Conservation (phyloP, 2,329 filamentous ascomycete species). For the Paraphaeosphaeria minitans region DNA sequence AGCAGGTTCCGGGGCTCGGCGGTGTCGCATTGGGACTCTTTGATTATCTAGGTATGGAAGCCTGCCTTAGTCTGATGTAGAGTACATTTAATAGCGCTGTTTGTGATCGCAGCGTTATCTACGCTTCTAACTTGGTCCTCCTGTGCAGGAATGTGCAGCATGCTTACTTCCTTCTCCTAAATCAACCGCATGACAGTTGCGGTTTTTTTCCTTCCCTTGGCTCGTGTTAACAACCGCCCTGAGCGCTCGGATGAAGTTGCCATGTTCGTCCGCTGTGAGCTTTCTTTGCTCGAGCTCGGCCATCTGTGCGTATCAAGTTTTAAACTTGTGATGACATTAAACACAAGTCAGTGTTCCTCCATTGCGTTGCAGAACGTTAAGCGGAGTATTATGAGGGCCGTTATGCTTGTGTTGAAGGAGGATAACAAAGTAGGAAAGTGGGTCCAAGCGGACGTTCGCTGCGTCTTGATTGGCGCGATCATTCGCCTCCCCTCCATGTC, state of each 20-base stretch:
- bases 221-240: neutral
- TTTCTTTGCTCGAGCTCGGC: neutral
- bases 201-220: neutral
- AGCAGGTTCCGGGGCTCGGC: neutral
- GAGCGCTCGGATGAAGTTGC: neutral
- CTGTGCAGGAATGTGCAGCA: neutral
- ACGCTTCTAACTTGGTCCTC: neutral
- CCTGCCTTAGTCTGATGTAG: neutral
- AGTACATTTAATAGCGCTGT: neutral
- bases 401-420: neutral
- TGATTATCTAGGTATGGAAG: slow-evolving; percentile 4
- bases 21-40: slow-evolving; percentile 1
- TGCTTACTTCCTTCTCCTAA: slow-evolving; percentile 1
- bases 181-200: neutral
- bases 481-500: neutral
- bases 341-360: neutral
- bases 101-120: slow-evolving; percentile 5
- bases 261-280: neutral
- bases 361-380: neutral
- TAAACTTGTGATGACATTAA: neutral
- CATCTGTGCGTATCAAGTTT: neutral
- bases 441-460: slow-evolving; percentile 15
- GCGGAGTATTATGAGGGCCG: neutral
- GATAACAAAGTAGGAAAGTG: neutral
- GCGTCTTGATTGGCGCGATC: slow-evolving; percentile 10